Base-by-base conservation (phyloP, 352 stramenopile genomes). In the Phytophthora ramorum region DNA sequence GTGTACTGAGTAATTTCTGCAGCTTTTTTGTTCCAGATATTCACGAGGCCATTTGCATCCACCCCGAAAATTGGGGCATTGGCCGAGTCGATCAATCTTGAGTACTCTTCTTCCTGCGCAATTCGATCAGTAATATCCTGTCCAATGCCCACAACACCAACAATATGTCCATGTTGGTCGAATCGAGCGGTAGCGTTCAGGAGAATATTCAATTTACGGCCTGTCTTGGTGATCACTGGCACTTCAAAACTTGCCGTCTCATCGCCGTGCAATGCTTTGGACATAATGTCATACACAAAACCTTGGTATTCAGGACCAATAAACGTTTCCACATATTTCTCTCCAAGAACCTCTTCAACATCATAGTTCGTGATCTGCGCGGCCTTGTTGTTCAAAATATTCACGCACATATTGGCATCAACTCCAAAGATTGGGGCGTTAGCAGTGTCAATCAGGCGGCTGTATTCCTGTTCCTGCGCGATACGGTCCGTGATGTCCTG, bases 1-100 rank as follows among this genome's bases (percentile, higher is more conserved):
- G 38, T 74, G 54, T 85, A 88, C 30, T 86, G 76, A 9, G 74
- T 90, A 38, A 89, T 84, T 40, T 84, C 72, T 24, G 76, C 77
- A 12, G 79, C 79, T 41, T 81, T 85, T 32, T 73, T 73, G 58
- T 91, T 91, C 81, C 81, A 91, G 52, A 88, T 87, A 59, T 87
- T 91, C 9, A 91, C 79, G 5, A 66, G 50, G 0, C 79, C 81
- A 32, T 91, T 70, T 8, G 52, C 60, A 62, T 93, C 82, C 9
- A 91, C 76, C 45, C 82, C 85, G 66, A 93, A 90, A 43, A 91
- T 91, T 1, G 83, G 79, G n/a, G 81, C 76, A 54, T 91, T 91
- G 0, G 85, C 82, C 9, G 76, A 87, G 48, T 93, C 85, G 47
- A 93, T 88, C 3, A 93, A 64, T 37, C 81, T 64, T 17, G 64